Conservation (phyloP, 257 asterid genomes). For the Anisodus acutangulus region DNA sequence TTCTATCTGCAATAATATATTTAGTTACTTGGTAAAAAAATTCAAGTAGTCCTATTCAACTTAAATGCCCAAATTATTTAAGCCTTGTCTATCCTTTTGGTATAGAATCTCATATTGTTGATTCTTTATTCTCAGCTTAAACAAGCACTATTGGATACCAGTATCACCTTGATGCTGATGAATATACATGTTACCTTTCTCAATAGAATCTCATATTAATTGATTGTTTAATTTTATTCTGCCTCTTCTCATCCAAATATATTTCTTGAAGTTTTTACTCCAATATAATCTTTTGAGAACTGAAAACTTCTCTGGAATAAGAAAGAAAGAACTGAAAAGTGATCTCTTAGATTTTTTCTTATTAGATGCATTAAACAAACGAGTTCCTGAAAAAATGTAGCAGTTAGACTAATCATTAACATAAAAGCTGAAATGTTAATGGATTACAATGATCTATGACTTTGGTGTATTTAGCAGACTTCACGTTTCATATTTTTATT, state of each 20-base stretch:
- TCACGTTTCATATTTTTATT: background rate
- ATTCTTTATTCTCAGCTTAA: background rate
- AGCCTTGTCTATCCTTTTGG: constrained; percentile 4
- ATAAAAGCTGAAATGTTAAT: background rate
- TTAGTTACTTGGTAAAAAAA: background rate
- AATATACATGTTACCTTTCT: no score
- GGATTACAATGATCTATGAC: background rate
- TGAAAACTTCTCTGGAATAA: background rate
- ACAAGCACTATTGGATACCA: no score
- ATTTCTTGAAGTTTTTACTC: background rate
- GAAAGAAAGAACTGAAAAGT: background rate
- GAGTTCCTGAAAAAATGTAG: background rate
- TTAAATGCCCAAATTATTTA: background rate
- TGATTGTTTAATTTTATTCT: background rate
- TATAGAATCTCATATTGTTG: background rate
- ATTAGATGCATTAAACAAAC: background rate
- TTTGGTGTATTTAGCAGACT: background rate
- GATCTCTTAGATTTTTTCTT: background rate
- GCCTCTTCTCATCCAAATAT: background rate
- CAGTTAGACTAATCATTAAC: background rate
- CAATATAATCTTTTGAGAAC: constrained; percentile 4
- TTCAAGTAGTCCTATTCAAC: background rate
- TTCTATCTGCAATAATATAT: background rate
- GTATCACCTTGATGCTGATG: no score
- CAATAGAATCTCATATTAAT: background rate